Conservation (phyloP, 306 rosid genomes). For the Urtica urens region DNA sequence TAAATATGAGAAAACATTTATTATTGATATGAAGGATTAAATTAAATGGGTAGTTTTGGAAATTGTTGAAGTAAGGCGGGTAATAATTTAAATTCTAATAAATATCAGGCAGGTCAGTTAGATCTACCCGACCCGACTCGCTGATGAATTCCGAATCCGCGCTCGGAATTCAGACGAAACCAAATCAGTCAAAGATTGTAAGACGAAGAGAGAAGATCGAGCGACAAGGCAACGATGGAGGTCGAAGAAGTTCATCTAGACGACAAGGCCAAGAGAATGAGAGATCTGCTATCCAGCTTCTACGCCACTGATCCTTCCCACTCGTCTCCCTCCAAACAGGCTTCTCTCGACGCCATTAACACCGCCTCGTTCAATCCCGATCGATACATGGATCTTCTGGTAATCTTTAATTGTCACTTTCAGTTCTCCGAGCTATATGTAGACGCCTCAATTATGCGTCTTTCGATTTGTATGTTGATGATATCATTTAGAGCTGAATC, state of each 20-base stretch:
- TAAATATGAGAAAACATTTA: too few relatives aligned
- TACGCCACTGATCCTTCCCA: constrained; percentile 68
- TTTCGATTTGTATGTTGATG: neutral
- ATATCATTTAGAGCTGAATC: neutral
- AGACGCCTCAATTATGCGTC: neutral
- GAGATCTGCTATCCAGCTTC: constrained; percentile 94
- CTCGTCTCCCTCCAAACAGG: constrained; percentile 26
- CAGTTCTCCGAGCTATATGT: neutral
- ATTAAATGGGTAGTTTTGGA: too few relatives aligned
- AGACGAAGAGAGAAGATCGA: too few relatives aligned
- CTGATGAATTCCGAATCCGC: too few relatives aligned
- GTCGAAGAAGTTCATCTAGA: constrained; percentile 47
- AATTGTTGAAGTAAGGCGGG: too few relatives aligned
- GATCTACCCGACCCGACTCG: too few relatives aligned
- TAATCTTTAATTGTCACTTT: constrained; percentile 11
- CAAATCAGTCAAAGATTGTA: too few relatives aligned
- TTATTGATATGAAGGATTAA: too few relatives aligned
- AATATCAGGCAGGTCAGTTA: too few relatives aligned
- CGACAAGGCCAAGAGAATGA: constrained; percentile 85
- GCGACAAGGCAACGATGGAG: constrained; percentile 34
- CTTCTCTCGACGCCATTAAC: constrained; percentile 71
- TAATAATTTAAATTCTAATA: too few relatives aligned
- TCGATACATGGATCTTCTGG: constrained; percentile 78
- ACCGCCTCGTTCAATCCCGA: constrained; percentile 67
- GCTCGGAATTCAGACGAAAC: too few relatives aligned